Percentiles rank a stretch among this genome's conserved stretches.
phyloP scores from a whole-genome alignment of 2,329 filamentous ascomycete genomes.

The Endoconidiophora laricicola region DNA sequence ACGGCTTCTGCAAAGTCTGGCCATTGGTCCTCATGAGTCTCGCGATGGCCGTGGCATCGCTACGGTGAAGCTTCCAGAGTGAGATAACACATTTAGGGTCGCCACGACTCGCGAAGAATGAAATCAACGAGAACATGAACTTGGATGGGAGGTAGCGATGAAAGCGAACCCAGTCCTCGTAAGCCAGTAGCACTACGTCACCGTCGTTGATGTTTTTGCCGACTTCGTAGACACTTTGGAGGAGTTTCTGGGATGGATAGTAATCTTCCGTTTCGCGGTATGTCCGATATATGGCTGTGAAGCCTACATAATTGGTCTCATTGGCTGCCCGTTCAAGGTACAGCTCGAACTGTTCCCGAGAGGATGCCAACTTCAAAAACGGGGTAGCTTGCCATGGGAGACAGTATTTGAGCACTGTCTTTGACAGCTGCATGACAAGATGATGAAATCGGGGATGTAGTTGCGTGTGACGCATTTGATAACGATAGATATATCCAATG shows the following conservation, averaged over 20 bases:
- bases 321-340: conserved; percentile 1
- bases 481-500: conserved; percentile 8
- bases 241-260: neutral
- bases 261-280: conserved; percentile 4
- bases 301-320: neutral
- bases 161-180: conserved; percentile 8
- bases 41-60: neutral
- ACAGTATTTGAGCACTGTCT: conserved; percentile 3
- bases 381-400: conserved; percentile 4
- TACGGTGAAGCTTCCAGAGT: conserved; percentile 7
- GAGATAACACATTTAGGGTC: conserved; percentile 8
- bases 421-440: conserved; percentile 4
- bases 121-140: conserved; percentile 1
- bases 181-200: neutral
- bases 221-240: neutral
- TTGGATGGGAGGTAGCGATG: neutral
- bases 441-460: conserved; percentile 8
- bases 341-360: conserved; percentile 1
- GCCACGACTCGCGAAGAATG: conserved; percentile 7
- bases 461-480: neutral
- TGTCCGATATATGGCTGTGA: neutral
- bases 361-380: neutral
- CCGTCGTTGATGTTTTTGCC: neutral
- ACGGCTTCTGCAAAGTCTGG: neutral
- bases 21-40: neutral